These are phyloP conservation scores for Phytophthora chlamydospora DNA, from an alignment of 352 stramenopile species.

Conservation along the genomic window DNA sequence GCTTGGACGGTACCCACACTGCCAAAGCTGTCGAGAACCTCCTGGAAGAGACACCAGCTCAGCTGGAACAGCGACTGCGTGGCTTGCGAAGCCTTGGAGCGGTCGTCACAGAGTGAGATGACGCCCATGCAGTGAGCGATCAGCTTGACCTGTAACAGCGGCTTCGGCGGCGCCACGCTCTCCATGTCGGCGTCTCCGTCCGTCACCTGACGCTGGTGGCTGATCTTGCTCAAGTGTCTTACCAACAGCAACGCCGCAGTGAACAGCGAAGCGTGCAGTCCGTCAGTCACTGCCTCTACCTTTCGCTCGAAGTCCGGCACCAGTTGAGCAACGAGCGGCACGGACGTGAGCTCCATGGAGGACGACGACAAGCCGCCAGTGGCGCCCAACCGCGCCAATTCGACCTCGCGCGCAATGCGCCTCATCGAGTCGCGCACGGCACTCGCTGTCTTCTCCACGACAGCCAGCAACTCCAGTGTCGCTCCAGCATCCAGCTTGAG, in stretches of 20 bases:
- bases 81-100: conserved; percentile 5
- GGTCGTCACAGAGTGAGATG: conserved; percentile 50
- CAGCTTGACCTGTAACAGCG: conserved; percentile 55
- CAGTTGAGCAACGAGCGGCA: conserved; percentile 40
- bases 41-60: conserved; percentile 69
- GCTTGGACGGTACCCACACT: conserved; percentile 3
- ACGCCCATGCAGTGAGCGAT: conserved; percentile 59
- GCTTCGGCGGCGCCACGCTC: conserved; percentile 12
- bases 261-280: conserved; percentile 52
- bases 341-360: conserved; percentile 5
- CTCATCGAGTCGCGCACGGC: conserved; percentile 28
- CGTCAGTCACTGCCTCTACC: conserved; percentile 32
- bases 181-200: conserved; percentile 29
- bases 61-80: conserved; percentile 55
- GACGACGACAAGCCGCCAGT: conserved; percentile 9
- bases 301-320: conserved; percentile 35
- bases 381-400: conserved; percentile 12
- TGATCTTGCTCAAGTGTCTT: conserved; percentile 50
- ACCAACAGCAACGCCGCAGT: conserved; percentile 56
- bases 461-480: conserved; percentile 29
- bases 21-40: conserved; percentile 57
- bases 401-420: conserved; percentile 18
- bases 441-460: conserved; percentile 31
- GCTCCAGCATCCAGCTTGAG: conserved; percentile 28
- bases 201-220: not conserved